Evolutionary conservation across 257 asterid species (phyloP), one percentile per base, ranked within the genome.

Genomic region (Solanum sejunctum): DNA sequence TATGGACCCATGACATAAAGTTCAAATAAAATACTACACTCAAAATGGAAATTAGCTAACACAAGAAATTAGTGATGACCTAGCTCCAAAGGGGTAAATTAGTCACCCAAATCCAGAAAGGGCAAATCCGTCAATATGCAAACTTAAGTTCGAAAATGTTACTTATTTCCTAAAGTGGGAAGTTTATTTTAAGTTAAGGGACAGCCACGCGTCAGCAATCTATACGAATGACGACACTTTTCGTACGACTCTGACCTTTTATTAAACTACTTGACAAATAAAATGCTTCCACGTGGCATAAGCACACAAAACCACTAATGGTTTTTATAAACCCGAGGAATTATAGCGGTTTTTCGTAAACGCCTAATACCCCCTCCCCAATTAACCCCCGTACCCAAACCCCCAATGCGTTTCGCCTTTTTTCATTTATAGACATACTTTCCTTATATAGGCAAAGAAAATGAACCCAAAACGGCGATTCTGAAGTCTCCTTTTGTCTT

Each of bases 131-230:
- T 86, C 91, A 77, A 45, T 77, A 77, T 23, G 6, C 41, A 58
- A 23, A 12, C 41, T 41, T 26, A 41, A 85, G 72, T 84, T 39
- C 79, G 45, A 86, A 83, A 79, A 13, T 7, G 54, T 11, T 49
- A 82, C 70, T 39, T 80, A 85, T 72, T 85, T 84, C 82, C 88
- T 64, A 72, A 89, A 87, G 83, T 54, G 49, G 89, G 85, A 82
- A 85, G 84, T 80, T 45, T 39, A 55, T 52, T n/a, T 82, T 66
- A 5, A 71, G 71, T 36, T 8, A 8, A 5, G 51, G 15, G 3
- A 1, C 20, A 36, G 4, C 52, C 89, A 87, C 91, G 91, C 84
- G 91, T 89, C 87, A 80, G 85, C 18, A 83, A 87, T 89, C 91
- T 8, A 87, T 47, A 67, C 79, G 89, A 56, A 58, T 47, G 91